Conservation (phyloP, 768 basidiomycete species). For the Tylopilus sp. region DNA sequence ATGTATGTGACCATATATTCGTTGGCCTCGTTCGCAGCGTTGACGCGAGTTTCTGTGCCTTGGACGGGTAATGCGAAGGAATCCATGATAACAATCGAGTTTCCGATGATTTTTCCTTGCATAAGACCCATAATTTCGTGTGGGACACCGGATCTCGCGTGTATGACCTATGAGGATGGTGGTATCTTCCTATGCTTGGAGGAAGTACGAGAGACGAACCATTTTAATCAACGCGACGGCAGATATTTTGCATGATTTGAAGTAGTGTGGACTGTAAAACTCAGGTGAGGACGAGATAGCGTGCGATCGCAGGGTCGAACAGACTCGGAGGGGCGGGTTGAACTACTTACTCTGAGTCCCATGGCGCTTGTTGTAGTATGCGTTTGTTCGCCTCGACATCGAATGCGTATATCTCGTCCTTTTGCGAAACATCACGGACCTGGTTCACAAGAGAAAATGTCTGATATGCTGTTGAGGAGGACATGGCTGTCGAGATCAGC, state of each 20-base stretch:
- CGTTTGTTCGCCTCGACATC: conserved; percentile 65
- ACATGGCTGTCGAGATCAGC: conserved; percentile 17
- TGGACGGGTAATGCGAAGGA: conserved; percentile 96
- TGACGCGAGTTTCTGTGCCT: conserved; percentile 97
- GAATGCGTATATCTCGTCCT: conserved; percentile 78
- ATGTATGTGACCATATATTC: conserved; percentile 99
- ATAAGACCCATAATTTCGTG: conserved; percentile 99
- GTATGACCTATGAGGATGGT: conserved; percentile 71
- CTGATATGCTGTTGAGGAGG: conserved; percentile 61
- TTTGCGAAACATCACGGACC: conserved; percentile 62
- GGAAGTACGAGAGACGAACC: conserved; percentile 37
- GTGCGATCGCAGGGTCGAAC: not conserved
- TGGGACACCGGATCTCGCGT: conserved; percentile 93
- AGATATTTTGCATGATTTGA: conserved; percentile 91
- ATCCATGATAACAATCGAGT: conserved; percentile 84
- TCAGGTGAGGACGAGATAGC: not conserved
- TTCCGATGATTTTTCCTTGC: conserved; percentile 91
- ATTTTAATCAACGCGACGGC: conserved; percentile 96
- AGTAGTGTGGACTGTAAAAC: conserved; percentile 63
- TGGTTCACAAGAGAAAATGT: conserved; percentile 73
- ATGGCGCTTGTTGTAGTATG: conserved; percentile 70
- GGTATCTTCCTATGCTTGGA: not conserved
- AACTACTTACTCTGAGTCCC: conserved; percentile 76
- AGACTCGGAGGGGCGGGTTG: conserved; percentile 1
- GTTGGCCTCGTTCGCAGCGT: conserved; percentile 91